Conservation (phyloP, 176 grass and related monocot genomes). For the Musa beccarii region DNA sequence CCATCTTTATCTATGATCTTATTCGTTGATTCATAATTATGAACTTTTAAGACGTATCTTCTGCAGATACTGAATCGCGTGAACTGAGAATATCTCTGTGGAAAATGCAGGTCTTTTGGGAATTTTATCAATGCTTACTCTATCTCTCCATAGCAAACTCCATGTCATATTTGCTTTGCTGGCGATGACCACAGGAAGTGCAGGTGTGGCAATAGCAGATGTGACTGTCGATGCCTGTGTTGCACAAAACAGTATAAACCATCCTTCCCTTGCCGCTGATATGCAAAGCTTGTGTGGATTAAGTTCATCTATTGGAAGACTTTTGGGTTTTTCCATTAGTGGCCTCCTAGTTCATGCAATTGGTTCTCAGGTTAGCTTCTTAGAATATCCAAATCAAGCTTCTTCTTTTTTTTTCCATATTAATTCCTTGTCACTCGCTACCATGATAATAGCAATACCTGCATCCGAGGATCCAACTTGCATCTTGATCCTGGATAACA, state of each 20-base stretch:
- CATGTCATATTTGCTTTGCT: slow-evolving; percentile 32
- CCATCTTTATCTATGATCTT: background rate
- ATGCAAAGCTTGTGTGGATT: slow-evolving; percentile 77
- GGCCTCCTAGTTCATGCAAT: slow-evolving; percentile 75
- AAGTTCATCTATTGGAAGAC: slow-evolving; percentile 56
- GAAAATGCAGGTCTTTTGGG: slow-evolving; percentile 54
- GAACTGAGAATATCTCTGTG: background rate
- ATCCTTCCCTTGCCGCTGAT: slow-evolving; percentile 55
- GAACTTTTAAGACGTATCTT: background rate
- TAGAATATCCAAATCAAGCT: background rate
- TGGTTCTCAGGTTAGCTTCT: slow-evolving; percentile 47
- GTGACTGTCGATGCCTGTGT: slow-evolving; percentile 75
- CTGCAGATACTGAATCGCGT: background rate
- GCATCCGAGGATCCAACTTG: background rate
- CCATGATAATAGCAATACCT: background rate
- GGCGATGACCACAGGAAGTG: slow-evolving; percentile 42
- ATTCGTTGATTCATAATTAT: background rate
- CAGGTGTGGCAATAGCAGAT: slow-evolving; percentile 56
- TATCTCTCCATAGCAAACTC: slow-evolving; percentile 35
- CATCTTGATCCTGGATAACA: background rate
- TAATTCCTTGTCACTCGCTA: background rate
- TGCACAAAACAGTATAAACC: slow-evolving; percentile 57
- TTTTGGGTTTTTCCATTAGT: slow-evolving; percentile 74
- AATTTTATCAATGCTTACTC: slow-evolving; percentile 45
- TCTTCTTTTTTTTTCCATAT: background rate